These are phyloP conservation scores for Vitis hybrid DNA, from an alignment of 177 flowering plant genomes.

Conservation along the genomic window DNA sequence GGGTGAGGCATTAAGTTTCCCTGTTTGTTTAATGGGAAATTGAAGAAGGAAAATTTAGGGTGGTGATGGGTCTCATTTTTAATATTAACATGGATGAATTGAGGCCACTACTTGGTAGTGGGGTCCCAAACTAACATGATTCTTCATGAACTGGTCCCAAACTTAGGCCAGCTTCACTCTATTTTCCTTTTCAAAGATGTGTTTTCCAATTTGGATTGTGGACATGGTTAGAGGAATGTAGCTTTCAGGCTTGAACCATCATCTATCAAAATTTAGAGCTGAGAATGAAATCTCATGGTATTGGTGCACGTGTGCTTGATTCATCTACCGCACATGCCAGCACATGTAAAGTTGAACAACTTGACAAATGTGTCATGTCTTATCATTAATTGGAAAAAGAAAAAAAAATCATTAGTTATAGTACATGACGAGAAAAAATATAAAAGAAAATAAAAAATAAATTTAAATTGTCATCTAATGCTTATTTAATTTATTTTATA, in stretches of 20 bases:
- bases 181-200: slow-evolving; percentile 10
- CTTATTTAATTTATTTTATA: no score
- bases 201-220: slow-evolving; percentile 8
- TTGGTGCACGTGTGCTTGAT: not conserved
- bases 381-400: no score
- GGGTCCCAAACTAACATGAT: slow-evolving; percentile 15
- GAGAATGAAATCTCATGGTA: not conserved
- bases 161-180: slow-evolving; percentile 14
- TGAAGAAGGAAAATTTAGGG: not conserved
- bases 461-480: no score
- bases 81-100: not conserved
- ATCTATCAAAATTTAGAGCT: not conserved
- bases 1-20: slow-evolving; percentile 2
- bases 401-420: no score
- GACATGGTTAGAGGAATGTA: slow-evolving; percentile 12
- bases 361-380: not conserved
- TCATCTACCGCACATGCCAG: slow-evolving; percentile 1
- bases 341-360: not conserved
- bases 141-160: slow-evolving; percentile 4
- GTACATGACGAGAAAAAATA: no score
- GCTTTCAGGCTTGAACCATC: slow-evolving; percentile 1
- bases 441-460: no score
- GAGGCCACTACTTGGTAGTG: slow-evolving; percentile 14
- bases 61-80: not conserved
- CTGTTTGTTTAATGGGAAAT: not conserved